These are phyloP conservation scores for Sedum album DNA, from an alignment of 164 flowering plant species.

Conservation along the genomic window DNA sequence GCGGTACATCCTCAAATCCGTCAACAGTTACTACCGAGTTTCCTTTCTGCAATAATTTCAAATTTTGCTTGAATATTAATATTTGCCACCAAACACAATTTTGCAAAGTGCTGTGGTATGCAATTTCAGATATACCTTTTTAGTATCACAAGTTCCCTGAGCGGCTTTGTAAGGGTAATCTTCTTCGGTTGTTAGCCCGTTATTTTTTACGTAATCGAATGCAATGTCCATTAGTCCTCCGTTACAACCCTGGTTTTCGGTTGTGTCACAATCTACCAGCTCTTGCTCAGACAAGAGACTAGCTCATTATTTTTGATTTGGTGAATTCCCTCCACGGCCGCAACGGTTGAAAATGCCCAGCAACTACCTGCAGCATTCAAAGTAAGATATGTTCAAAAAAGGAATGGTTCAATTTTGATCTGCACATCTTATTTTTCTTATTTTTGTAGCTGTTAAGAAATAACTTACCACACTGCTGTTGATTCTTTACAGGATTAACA, in stretches of 20 bases:
- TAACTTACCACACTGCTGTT: constrained; percentile 66
- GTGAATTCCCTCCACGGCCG: constrained; percentile 73
- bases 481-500: constrained; percentile 56
- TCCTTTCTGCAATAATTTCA: constrained; percentile 29
- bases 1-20: constrained; percentile 68
- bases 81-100: too few species aligned
- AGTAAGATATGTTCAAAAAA: too few species aligned
- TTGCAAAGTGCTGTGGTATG: too few species aligned
- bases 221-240: constrained; percentile 84
- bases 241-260: constrained; percentile 57
- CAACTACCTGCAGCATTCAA: constrained; percentile 52
- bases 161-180: constrained; percentile 59
- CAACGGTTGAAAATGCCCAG: constrained; percentile 89
- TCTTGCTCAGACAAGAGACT: constrained; percentile 81
- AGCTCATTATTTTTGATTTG: constrained; percentile 52
- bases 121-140: constrained; percentile 32
- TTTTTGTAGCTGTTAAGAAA: too few species aligned
- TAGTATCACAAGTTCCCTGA: constrained; percentile 44
- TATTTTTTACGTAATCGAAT: constrained; percentile 49
- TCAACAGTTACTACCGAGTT: constrained; percentile 48
- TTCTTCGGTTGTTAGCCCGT: constrained; percentile 54
- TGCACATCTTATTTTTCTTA: too few species aligned
- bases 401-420: too few species aligned
- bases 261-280: constrained; percentile 69
- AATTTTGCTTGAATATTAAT: too few species aligned